A percentile compares a stretch with the other conserved stretches of the same genome.
Evolutionary conservation across 1,284 basidiomycete species (phyloP).

Genomic region (Neotropicomus parvogracilis): DNA sequence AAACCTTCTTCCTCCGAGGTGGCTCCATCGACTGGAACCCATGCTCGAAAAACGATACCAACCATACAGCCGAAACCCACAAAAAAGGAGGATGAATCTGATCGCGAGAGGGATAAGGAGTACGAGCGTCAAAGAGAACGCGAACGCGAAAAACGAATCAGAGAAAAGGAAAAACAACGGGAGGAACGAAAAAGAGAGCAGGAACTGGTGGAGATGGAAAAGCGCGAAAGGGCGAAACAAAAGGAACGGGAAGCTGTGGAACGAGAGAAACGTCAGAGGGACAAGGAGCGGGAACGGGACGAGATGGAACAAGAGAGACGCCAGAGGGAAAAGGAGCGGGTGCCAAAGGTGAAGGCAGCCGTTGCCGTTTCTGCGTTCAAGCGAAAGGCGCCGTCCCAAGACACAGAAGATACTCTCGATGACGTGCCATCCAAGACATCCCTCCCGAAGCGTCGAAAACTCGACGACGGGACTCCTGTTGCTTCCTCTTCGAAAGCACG

Average conservation of each 20-base stretch:
- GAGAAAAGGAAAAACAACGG: conserved; percentile 23
- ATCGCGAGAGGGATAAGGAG: conserved; percentile 28
- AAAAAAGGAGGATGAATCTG: conserved; percentile 28
- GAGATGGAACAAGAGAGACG: conserved; percentile 26
- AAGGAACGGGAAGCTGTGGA: conserved; percentile 24
- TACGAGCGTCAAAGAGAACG: conserved; percentile 23
- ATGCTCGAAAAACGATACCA: conserved; percentile 27
- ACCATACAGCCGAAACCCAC: conserved; percentile 20
- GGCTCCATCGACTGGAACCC: conserved; percentile 23
- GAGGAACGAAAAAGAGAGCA: conserved; percentile 20
- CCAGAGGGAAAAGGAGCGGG: conserved; percentile 26
- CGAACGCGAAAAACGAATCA: conserved; percentile 21
- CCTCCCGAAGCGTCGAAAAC: conserved; percentile 40
- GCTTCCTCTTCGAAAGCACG: conserved; percentile 19
- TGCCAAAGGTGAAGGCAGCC: conserved; percentile 19
- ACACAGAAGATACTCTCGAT: conserved; percentile 27
- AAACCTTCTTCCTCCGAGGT: conserved; percentile 30
- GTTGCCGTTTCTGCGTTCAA: conserved; percentile 27
- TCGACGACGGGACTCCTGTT: conserved; percentile 29
- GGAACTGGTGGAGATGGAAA: conserved; percentile 25
- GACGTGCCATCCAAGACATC: conserved; percentile 15
- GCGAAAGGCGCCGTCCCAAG: conserved; percentile 34
- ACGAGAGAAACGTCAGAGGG: conserved; percentile 25
- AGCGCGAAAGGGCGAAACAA: conserved; percentile 25
- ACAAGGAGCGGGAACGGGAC: conserved; percentile 25